Base-by-base conservation (phyloP, 805 yeast species). In the Scheffersomyces ergatensis region DNA sequence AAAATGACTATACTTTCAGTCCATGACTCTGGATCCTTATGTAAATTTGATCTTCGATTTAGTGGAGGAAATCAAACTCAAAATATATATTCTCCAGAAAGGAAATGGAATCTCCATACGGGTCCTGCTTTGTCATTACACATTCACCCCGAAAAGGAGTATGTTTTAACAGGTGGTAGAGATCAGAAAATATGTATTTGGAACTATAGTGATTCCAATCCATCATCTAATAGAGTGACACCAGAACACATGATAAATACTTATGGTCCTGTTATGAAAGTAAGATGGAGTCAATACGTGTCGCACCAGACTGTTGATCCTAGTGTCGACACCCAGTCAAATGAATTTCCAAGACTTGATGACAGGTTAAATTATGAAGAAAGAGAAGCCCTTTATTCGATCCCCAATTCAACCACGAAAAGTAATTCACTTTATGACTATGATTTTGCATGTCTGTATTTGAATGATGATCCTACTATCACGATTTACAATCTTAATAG, bases 61-160 rank as follows among this genome's bases (percentile, higher is more conserved):
- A 37, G 47, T 3, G 45, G 43, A 9, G 36, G 36, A 16, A 33
- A 38, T 24, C 29, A 24, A 36, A 48, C 45, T 32, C 49, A 51
- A 13, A 36, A 39, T 18, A 37, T 53, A 2, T 46, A 48, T 13
- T 75, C 76, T 27, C 82, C 92, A 4, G 97, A 92, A 51, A 70
- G 82, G 38, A 80, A 83, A 44, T 74, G 93, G 57, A 86, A 84
- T 52, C 95, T 96, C 3, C 98, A 92, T 57, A 78, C 89, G 2
- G 96, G 96, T 0, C 95, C 96, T 2, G 98, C 96, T 0, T 67
- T 90, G 14, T 79, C 95, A 4, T 61, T 93, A 4, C 89, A 88
- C 52, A 89, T 96, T 82, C 96, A 90, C 55, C 95, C 95, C 0
- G 82, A 80, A 29, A 58, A 74, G 27, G 96, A 90, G 47, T 86